Evolutionary conservation across 108 stramenopile species (phyloP).

Genomic region (Pseudonitzschia pungens): DNA sequence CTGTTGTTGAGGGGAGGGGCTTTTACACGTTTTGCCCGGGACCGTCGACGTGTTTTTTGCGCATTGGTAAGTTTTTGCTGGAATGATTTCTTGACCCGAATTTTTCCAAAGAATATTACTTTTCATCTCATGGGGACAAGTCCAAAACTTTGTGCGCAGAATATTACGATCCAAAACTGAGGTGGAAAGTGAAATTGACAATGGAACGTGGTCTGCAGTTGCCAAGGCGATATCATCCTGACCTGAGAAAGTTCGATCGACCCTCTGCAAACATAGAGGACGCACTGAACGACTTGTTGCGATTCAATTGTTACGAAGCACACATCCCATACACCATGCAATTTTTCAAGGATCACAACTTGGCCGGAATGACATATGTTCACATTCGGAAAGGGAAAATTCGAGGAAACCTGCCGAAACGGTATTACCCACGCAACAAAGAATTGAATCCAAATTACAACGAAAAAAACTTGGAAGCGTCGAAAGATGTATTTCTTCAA

Average conservation of each 20-base stretch:
- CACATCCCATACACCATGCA: constrained; percentile 93
- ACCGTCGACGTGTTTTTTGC: constrained; percentile 37
- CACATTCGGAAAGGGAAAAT: constrained; percentile 61
- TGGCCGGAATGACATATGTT: constrained; percentile 81
- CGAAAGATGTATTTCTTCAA: constrained; percentile 23
- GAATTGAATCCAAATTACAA: constrained; percentile 27
- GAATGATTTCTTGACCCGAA: background rate
- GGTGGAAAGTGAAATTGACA: constrained; percentile 82
- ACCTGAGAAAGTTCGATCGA: constrained; percentile 62
- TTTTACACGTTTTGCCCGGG: constrained; percentile 86
- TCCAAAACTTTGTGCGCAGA: constrained; percentile 24
- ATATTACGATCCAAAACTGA: constrained; percentile 79
- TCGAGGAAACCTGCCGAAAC: constrained; percentile 51
- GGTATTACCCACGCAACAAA: constrained; percentile 23
- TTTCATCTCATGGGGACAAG: constrained; percentile 16
- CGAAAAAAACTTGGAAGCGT: background rate
- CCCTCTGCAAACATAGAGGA: constrained; percentile 15
- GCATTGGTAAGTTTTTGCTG: constrained; percentile 20
- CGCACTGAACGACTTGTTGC: constrained; percentile 34
- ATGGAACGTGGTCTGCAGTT: constrained; percentile 79
- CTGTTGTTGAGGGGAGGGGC: constrained; percentile 75
- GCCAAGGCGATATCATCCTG: constrained; percentile 61
- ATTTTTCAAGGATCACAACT: constrained; percentile 78
- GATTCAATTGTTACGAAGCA: constrained; percentile 86
- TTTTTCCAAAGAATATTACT: background rate